Base-by-base conservation (phyloP, 352 stramenopile genomes). In the Pythium apleroticum region DNA sequence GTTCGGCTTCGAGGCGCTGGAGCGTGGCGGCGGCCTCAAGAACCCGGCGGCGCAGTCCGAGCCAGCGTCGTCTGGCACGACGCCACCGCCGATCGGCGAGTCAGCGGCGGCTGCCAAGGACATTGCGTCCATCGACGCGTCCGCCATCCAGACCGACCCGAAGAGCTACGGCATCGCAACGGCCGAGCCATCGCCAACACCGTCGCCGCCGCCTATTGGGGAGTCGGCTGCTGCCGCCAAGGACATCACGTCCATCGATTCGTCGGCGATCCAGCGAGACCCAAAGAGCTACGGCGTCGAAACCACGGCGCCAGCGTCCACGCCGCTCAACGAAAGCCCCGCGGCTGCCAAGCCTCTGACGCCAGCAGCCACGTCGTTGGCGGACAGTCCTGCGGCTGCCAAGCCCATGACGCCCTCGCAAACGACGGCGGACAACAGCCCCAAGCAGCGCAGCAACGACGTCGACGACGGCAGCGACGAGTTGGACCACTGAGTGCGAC, bases 221-320 rank as follows among this genome's bases (percentile, higher is more conserved):
- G 61, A 69, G 46, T 69, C 63, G 10, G 63, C 62, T 0, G 60
- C 60, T 6, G 60, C 60, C 4, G 60, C 60, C 10, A 60, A 60
- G 24, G 49, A 57, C 22, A 67, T 67, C 25, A 50, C 39, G 30
- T 58, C 55, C 11, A 57, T 65, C 22, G 46, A 55, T n/a, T 19
- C 27, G 22, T 65, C 58, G 1, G 58, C 48, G 2, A 65, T 65
- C 35, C 58, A 58, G 48, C 33, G 25, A 17, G 58, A 65, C 33
- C 58, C 46, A 0, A 33, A 28, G 33, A 56, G 31, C 12, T 65
- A 57, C 46, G 58, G 58, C 6, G 45, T 65, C 24, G 31, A 46
- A 5, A 57, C 45, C n/a, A 17, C 35, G 0, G 20, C 28, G 19
- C 57, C 58, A 22, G 35, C 55, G 25, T 22, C 55, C 3, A 28